Conservation (phyloP, 345 rosid genomes). For the Ceriops zippeliana region DNA sequence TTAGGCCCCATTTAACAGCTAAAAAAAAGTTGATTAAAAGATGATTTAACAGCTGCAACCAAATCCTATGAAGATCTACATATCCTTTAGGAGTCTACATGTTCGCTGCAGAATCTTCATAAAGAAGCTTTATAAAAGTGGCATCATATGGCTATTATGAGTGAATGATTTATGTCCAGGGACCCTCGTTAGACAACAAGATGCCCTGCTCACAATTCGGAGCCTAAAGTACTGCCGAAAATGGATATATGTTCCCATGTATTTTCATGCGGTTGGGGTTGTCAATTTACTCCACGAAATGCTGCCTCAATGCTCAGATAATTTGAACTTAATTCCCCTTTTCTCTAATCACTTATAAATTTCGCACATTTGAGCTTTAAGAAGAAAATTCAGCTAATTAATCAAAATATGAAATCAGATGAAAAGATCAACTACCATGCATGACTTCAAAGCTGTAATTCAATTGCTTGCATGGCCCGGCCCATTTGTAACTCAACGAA, state of each 20-base stretch:
- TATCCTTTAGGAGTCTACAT: not conserved
- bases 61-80: slow-evolving; percentile 19
- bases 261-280: not conserved
- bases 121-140: slow-evolving; percentile 30
- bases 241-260: no score
- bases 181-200: no score
- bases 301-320: not conserved
- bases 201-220: not conserved
- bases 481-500: no score
- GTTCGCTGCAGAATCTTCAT: slow-evolving; percentile 11
- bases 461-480: no score
- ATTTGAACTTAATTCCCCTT: not conserved
- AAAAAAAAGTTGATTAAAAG: slow-evolving; percentile 23
- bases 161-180: slow-evolving; percentile 21
- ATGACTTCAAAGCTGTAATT: no score
- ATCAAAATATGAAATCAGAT: not conserved
- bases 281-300: not conserved
- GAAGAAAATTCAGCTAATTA: not conserved
- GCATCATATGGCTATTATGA: slow-evolving; percentile 25
- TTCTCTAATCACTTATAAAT: not conserved
- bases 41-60: slow-evolving; percentile 31
- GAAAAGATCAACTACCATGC: no score
- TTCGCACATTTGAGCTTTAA: not conserved
- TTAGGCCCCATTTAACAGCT: slow-evolving; percentile 28
- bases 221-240: not conserved